Evolutionary conservation across 2,329 filamentous ascomycete species (phyloP).

Genomic region (Aspergillus quadrilineatus): DNA sequence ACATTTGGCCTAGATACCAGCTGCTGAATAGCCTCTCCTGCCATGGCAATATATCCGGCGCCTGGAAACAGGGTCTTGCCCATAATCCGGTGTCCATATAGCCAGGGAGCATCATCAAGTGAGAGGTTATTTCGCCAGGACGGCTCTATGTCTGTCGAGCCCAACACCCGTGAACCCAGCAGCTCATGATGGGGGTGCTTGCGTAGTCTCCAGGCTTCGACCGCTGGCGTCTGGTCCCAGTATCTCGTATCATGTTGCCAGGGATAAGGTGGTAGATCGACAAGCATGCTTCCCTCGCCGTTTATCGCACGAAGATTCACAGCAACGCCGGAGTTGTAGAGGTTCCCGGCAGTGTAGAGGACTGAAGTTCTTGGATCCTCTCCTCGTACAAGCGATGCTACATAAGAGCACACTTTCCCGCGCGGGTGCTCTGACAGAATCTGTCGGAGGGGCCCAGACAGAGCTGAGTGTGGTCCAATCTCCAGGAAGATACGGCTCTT

Average conservation of each 20-base stretch:
- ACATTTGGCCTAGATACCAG: background rate
- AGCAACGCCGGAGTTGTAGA: background rate
- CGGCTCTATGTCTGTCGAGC: conserved; percentile 28
- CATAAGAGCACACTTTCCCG: background rate
- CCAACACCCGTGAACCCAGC: conserved; percentile 26
- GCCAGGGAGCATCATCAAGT: conserved; percentile 35
- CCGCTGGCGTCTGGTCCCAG: conserved; percentile 23
- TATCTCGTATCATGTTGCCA: conserved; percentile 23
- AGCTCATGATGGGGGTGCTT: conserved; percentile 23
- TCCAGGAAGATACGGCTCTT: background rate
- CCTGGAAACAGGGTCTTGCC: conserved; percentile 33
- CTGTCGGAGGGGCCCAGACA: conserved; percentile 32
- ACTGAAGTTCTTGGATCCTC: background rate
- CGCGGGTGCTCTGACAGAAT: conserved; percentile 9
- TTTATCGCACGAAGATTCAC: conserved; percentile 5
- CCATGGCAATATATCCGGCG: conserved; percentile 29
- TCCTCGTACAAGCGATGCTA: background rate
- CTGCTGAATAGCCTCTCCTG: conserved; percentile 11
- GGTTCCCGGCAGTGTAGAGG: conserved; percentile 22
- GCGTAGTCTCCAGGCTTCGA: conserved; percentile 19
- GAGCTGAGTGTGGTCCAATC: conserved; percentile 37
- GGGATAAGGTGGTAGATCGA: conserved; percentile 24
- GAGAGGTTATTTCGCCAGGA: conserved; percentile 36
- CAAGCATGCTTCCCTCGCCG: conserved; percentile 9
- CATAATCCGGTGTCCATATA: conserved; percentile 35